phyloP scores from a whole-genome alignment of 352 stramenopile species.

The Globisporangium polare region DNA sequence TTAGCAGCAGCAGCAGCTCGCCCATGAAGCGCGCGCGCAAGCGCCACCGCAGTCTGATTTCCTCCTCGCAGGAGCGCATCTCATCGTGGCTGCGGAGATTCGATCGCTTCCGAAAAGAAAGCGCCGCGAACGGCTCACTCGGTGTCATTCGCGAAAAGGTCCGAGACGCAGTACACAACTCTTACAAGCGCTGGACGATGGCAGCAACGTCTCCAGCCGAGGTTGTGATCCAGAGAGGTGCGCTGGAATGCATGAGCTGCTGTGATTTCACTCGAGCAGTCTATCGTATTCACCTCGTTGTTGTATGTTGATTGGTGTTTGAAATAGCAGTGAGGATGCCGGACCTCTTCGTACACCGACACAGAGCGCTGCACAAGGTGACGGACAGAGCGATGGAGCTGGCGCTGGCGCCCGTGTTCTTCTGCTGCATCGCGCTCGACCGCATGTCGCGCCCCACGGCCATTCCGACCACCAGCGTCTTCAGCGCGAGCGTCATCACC shows the following conservation, averaged over 20 bases:
- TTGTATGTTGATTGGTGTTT: background rate
- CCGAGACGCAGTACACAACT: background rate
- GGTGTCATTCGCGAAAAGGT: constrained; percentile 4
- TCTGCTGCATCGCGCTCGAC: constrained; percentile 38
- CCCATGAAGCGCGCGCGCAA: constrained; percentile 8
- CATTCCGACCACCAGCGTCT: constrained; percentile 29
- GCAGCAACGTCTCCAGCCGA: background rate
- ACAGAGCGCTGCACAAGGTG: constrained; percentile 6
- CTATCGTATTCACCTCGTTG: background rate
- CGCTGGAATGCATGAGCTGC: background rate
- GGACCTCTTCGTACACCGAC: background rate
- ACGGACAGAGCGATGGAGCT: constrained; percentile 29
- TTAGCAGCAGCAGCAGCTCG: background rate
- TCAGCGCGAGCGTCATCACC: constrained; percentile 36
- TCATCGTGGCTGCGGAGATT: constrained; percentile 5
- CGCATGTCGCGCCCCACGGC: constrained; percentile 10
- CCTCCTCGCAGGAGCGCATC: background rate
- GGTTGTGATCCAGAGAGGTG: background rate
- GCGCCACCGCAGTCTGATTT: background rate
- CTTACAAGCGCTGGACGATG: constrained; percentile 1
- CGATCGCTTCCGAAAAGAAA: constrained; percentile 6
- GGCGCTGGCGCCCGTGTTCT: constrained; percentile 38
- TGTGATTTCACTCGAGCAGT: background rate
- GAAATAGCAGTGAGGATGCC: background rate
- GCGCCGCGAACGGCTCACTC: background rate